Conservation (phyloP, 1,139 yeast species). For the Saccharomycopsis hybrid region DNA sequence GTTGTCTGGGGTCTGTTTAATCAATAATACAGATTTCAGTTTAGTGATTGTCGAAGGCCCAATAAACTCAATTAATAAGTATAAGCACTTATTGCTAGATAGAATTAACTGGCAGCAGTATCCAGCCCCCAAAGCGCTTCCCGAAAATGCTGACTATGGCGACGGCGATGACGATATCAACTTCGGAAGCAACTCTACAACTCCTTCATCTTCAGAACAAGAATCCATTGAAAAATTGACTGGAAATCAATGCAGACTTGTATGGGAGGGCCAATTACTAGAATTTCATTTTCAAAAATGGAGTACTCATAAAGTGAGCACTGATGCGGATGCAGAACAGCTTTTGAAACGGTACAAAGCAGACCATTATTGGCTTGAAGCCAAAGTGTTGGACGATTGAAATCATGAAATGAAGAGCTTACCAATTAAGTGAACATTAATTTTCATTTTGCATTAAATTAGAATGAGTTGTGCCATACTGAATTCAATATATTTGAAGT, state of each 20-base stretch:
- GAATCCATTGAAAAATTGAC: slow-evolving; percentile 33
- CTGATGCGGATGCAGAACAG: slow-evolving; percentile 50
- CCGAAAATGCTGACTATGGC: not conserved
- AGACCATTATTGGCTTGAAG: slow-evolving; percentile 48
- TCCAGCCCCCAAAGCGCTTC: slow-evolving; percentile 23
- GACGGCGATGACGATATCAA: no score
- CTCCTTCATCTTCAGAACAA: no score
- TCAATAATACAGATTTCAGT: slow-evolving; percentile 37
- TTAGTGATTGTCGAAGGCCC: slow-evolving; percentile 73
- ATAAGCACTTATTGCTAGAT: slow-evolving; percentile 50
- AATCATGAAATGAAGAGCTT: no score
- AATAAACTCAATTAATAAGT: slow-evolving; percentile 50
- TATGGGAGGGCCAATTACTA: slow-evolving; percentile 75
- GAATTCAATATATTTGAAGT: no score
- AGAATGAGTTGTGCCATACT: no score
- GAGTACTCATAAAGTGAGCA: slow-evolving; percentile 45
- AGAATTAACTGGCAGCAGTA: slow-evolving; percentile 68
- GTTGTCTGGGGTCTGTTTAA: slow-evolving; percentile 52
- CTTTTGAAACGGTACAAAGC: slow-evolving; percentile 44
- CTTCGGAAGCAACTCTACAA: no score
- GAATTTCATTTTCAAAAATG: slow-evolving; percentile 53
- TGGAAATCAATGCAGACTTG: slow-evolving; percentile 43
- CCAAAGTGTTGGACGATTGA: not conserved
- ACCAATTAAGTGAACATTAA: not conserved
- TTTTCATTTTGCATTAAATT: no score